A percentile compares a stretch with the other conserved stretches of the same genome.
These are phyloP conservation scores for Dactylellina leptospora DNA, from an alignment of 2,329 filamentous ascomycete species.

Conservation along the genomic window DNA sequence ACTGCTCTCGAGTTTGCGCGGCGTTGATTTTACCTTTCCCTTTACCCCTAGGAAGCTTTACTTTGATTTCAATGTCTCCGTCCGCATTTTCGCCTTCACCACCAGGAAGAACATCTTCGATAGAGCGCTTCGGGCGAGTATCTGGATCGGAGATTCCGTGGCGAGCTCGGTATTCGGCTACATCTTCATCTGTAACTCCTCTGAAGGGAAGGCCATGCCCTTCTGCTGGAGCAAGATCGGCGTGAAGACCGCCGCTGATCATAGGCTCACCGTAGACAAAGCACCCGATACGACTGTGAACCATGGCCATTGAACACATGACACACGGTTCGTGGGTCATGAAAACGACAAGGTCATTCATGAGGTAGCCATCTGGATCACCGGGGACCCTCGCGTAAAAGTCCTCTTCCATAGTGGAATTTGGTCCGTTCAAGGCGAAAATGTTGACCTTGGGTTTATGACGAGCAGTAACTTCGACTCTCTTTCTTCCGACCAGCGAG, in stretches of 20 bases:
- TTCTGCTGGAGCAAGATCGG: constrained; percentile 69
- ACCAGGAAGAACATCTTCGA: constrained; percentile 6
- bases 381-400: constrained; percentile 38
- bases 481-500: constrained; percentile 76
- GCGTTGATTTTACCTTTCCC: constrained; percentile 11
- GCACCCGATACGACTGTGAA: constrained; percentile 90
- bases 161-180: constrained; percentile 57
- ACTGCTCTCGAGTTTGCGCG: constrained; percentile 28
- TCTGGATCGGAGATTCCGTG: constrained; percentile 28
- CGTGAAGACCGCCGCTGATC: constrained; percentile 83
- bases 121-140: neutral
- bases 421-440: constrained; percentile 35
- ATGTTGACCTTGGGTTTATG: constrained; percentile 44
- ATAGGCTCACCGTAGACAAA: constrained; percentile 83
- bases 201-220: constrained; percentile 60
- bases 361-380: constrained; percentile 79
- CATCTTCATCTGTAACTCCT: constrained; percentile 59
- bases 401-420: constrained; percentile 42
- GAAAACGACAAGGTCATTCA: constrained; percentile 91
- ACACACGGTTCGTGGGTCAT: constrained; percentile 94
- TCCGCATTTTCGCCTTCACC: constrained; percentile 14
- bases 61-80: constrained; percentile 16
- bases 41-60: constrained; percentile 23
- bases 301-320: constrained; percentile 95
- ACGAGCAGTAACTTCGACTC: constrained; percentile 54